phyloP scores from a whole-genome alignment of 768 basidiomycete genomes.

The Boletus coccyginus region DNA sequence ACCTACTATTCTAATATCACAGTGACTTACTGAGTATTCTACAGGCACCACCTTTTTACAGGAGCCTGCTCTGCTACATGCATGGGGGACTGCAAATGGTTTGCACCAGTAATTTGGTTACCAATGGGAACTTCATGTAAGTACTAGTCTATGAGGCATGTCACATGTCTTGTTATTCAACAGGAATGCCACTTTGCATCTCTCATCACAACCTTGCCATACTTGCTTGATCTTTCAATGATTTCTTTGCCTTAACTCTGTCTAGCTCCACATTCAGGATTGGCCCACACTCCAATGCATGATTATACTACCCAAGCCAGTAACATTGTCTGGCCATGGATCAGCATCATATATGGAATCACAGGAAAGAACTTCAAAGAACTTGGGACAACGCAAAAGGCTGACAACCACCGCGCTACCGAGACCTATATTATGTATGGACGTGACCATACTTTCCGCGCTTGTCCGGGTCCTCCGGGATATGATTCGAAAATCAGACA shows the following conservation, averaged over 20 bases:
- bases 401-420: conserved; percentile 78
- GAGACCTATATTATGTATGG: conserved; percentile 68
- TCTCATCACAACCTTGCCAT: conserved; percentile 36
- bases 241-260: conserved; percentile 68
- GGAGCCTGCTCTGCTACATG: too few relatives aligned
- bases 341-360: background rate
- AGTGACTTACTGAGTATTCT: too few relatives aligned
- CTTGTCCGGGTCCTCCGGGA: too few relatives aligned
- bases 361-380: background rate
- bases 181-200: too few relatives aligned
- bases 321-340: background rate
- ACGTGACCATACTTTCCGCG: conserved; percentile 64
- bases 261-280: conserved; percentile 62
- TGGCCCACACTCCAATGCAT: conserved; percentile 58
- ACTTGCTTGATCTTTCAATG: conserved; percentile 37
- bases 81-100: too few relatives aligned
- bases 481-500: too few relatives aligned
- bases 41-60: too few relatives aligned
- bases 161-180: too few relatives aligned
- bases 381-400: conserved; percentile 71
- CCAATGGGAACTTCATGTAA: too few relatives aligned
- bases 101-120: too few relatives aligned
- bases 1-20: too few relatives aligned
- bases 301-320: conserved; percentile 72
- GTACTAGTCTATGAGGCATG: too few relatives aligned